These are phyloP conservation scores for Chenopodium quinoa DNA, from an alignment of 148 eudicot species.

Conservation along the genomic window DNA sequence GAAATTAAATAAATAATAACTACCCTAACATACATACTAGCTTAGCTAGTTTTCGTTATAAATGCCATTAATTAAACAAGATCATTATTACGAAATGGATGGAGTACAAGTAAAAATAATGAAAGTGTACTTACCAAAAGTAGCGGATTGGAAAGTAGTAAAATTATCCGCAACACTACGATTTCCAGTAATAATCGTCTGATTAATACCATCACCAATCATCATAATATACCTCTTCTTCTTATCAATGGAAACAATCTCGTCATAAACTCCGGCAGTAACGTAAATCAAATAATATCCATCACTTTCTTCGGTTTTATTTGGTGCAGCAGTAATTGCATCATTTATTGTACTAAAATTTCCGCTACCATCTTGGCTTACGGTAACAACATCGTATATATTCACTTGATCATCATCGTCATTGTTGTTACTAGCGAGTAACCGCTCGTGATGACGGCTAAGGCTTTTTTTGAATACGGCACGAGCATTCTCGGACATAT, in stretches of 20 bases:
- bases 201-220: slow-evolving; percentile 87
- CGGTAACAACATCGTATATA: slow-evolving; percentile 52
- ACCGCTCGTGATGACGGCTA: slow-evolving; percentile 27
- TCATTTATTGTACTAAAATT: slow-evolving; percentile 52
- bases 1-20: too few species aligned
- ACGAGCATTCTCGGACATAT: slow-evolving; percentile 35
- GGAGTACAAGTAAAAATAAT: too few species aligned
- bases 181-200: slow-evolving; percentile 76
- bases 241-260: slow-evolving; percentile 57
- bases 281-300: slow-evolving; percentile 77
- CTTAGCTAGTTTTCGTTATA: too few species aligned
- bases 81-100: too few species aligned
- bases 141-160: slow-evolving; percentile 76
- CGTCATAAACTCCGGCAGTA: slow-evolving; percentile 61
- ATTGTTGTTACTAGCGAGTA: slow-evolving; percentile 19
- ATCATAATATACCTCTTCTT: slow-evolving; percentile 69
- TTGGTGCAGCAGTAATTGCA: slow-evolving; percentile 65
- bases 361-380: slow-evolving; percentile 51
- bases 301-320: slow-evolving; percentile 28
- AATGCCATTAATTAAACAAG: too few species aligned
- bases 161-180: slow-evolving; percentile 57
- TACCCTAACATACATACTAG: too few species aligned
- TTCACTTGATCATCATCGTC: slow-evolving; percentile 32
- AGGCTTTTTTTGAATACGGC: slow-evolving; percentile 31
- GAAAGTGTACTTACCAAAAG: slow-evolving; percentile 53